Evolutionary conservation across 345 rosid species (phyloP).

Genomic region (Eucalyptus regnans): DNA sequence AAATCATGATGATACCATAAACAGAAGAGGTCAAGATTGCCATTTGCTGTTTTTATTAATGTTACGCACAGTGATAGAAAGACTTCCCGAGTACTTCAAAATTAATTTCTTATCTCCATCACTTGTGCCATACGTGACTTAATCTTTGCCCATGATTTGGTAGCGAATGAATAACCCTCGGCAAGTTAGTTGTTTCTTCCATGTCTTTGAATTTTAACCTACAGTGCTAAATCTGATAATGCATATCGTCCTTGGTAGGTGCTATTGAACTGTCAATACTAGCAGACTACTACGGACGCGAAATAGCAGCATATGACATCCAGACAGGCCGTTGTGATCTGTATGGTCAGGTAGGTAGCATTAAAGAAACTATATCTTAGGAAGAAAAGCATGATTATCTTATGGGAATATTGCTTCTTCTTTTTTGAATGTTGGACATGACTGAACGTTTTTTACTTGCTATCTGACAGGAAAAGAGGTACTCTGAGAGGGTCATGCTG

Average conservation of each 20-base stretch:
- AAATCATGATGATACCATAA: background rate
- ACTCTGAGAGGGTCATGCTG: conserved; percentile 73
- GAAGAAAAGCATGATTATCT: background rate
- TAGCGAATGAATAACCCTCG: background rate
- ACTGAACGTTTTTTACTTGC: background rate
- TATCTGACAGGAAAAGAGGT: conserved; percentile 42
- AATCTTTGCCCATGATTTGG: background rate
- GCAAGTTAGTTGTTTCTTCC: background rate
- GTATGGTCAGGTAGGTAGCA: conserved; percentile 75
- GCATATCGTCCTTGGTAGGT: conserved; percentile 28
- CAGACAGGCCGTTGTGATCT: conserved; percentile 82
- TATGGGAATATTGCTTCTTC: background rate
- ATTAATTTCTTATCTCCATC: background rate
- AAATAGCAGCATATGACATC: conserved; percentile 90
- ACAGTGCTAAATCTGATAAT: background rate
- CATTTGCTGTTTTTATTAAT: background rate
- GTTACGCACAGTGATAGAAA: background rate
- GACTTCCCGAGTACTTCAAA: background rate
- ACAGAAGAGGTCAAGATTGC: background rate
- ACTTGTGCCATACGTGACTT: background rate
- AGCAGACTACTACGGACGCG: conserved; percentile 70
- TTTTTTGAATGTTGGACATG: background rate
- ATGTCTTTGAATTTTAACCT: background rate
- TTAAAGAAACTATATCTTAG: background rate
- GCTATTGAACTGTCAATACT: conserved; percentile 94